A percentile compares a stretch with the other conserved stretches of the same genome.
These are phyloP conservation scores for Aspergillus nanangensis DNA, from an alignment of 495 filamentous ascomycete genomes.

Conservation along the genomic window DNA sequence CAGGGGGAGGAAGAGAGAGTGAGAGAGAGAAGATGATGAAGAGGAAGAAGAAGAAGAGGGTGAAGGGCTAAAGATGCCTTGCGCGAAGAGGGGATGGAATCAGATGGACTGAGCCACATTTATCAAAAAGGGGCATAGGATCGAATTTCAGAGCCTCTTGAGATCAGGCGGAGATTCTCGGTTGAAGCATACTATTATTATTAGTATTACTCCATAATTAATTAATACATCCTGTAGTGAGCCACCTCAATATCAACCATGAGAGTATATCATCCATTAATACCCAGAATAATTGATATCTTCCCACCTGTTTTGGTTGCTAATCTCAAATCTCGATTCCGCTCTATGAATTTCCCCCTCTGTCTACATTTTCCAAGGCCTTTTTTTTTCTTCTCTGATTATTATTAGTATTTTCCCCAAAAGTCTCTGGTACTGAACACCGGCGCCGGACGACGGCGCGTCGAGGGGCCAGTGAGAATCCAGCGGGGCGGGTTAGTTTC, in stretches of 20 bases:
- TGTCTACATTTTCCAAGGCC: background rate
- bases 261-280: too few relatives aligned
- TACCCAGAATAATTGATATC: too few relatives aligned
- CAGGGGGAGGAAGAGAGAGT: background rate
- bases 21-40: background rate
- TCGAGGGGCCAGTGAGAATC: background rate
- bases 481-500: background rate
- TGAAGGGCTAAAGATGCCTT: conserved; percentile 6
- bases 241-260: too few relatives aligned
- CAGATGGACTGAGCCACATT: background rate
- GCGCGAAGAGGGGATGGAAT: background rate
- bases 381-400: background rate
- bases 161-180: too few relatives aligned
- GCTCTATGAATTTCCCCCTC: background rate
- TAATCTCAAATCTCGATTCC: background rate
- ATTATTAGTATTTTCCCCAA: too few relatives aligned
- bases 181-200: too few relatives aligned
- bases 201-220: too few relatives aligned
- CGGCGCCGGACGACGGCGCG: background rate
- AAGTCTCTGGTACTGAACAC: background rate
- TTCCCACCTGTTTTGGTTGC: too few relatives aligned
- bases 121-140: too few relatives aligned
- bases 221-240: too few relatives aligned
- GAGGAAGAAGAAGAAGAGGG: background rate
- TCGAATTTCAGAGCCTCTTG: too few relatives aligned